Percentiles rank a stretch among this genome's conserved stretches.
These are phyloP conservation scores for Pyronema domesticum DNA, from an alignment of 495 filamentous ascomycete species.

Conservation along the genomic window DNA sequence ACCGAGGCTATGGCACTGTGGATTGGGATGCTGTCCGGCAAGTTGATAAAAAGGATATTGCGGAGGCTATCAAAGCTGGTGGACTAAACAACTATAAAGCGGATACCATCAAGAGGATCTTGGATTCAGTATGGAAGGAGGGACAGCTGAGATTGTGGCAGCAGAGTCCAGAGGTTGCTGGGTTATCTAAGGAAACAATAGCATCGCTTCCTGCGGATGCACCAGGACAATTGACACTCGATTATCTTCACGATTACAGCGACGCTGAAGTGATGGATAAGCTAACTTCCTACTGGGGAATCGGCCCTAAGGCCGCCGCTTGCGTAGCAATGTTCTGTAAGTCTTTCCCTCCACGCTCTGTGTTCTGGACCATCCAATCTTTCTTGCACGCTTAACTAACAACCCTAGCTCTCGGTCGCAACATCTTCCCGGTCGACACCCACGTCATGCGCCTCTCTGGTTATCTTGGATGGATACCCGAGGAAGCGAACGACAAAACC, in stretches of 20 bases:
- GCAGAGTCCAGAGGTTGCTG: background rate
- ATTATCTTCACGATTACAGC: constrained; percentile 52
- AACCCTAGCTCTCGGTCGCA: constrained; percentile 13
- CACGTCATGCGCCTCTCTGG: constrained; percentile 65
- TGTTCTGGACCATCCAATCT: too few species aligned
- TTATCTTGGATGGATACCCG: constrained; percentile 72
- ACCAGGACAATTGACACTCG: constrained; percentile 45
- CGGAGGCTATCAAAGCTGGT: constrained; percentile 53
- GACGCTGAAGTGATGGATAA: constrained; percentile 54
- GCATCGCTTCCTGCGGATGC: constrained; percentile 28
- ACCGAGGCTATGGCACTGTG: constrained; percentile 40
- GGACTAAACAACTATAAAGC: constrained; percentile 56
- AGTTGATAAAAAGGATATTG: constrained; percentile 43
- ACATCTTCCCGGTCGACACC: constrained; percentile 72
- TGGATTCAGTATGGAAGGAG: constrained; percentile 63
- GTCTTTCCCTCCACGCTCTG: background rate
- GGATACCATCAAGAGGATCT: constrained; percentile 59
- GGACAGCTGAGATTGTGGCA: constrained; percentile 33
- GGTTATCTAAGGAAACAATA: background rate
- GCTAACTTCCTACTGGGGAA: constrained; percentile 60
- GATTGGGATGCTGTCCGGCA: constrained; percentile 70
- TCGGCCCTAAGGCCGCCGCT: constrained; percentile 80
- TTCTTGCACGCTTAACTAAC: background rate
- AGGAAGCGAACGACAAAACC: constrained; percentile 44
- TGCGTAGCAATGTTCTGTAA: constrained; percentile 66